Conservation (phyloP, 257 asterid genomes). For the Lithospermum erythrorhizon region DNA sequence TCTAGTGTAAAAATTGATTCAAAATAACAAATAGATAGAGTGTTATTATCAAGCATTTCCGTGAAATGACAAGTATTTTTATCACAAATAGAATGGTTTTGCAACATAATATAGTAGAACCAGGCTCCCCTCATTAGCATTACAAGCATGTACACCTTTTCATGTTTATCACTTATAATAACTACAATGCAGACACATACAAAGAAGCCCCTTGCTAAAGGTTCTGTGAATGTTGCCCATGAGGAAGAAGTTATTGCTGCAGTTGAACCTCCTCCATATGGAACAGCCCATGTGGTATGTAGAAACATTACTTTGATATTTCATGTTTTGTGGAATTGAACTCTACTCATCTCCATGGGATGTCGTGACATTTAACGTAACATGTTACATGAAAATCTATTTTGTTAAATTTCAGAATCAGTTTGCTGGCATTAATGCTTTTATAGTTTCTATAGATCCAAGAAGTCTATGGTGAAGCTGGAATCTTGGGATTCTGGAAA, state of each 20-base stretch:
- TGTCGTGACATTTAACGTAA: not conserved
- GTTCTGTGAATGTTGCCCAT: conserved; percentile 21
- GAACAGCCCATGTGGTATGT: conserved; percentile 73
- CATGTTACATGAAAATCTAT: not conserved
- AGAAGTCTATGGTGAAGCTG: conserved; percentile 83
- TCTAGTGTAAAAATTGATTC: too few species aligned
- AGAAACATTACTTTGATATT: not conserved
- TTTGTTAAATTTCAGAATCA: not conserved
- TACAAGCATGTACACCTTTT: not conserved
- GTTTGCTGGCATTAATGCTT: not conserved
- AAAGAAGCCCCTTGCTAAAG: conserved; percentile 44
- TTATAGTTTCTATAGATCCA: conserved; percentile 45
- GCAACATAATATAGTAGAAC: not conserved
- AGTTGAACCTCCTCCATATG: conserved; percentile 64
- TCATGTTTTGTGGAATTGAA: not conserved
- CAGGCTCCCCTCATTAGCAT: not conserved
- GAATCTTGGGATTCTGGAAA: conserved; percentile 86
- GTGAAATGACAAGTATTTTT: not conserved
- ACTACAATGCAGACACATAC: conserved; percentile 60
- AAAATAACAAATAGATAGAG: too few species aligned
- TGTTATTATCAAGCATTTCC: too few species aligned
- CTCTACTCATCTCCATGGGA: not conserved
- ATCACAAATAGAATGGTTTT: not conserved
- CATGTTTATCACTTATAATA: conserved; percentile 13
- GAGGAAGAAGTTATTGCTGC: conserved; percentile 42